Conservation (phyloP, 1,284 basidiomycete species). For the Kalmanozyma brasiliensis region DNA sequence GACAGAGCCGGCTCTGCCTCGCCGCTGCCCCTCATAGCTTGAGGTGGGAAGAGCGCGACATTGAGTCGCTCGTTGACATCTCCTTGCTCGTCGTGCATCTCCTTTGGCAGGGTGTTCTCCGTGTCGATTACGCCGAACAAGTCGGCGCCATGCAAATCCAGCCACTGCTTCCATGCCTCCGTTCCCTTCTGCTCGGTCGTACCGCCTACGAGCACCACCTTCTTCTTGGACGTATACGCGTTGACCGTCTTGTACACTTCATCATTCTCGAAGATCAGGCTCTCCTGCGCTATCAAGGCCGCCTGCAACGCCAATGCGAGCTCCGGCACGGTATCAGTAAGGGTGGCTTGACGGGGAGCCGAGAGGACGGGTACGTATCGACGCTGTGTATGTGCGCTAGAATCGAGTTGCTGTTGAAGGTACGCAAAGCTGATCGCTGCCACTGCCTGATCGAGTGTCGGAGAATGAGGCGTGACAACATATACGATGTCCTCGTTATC, state of each 20-base stretch:
- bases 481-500: slow-evolving; percentile 49
- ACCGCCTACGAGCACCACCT: slow-evolving; percentile 35
- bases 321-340: slow-evolving; percentile 13
- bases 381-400: slow-evolving; percentile 18
- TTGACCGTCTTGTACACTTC: slow-evolving; percentile 30
- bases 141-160: slow-evolving; percentile 37
- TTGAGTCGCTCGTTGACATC: slow-evolving; percentile 33
- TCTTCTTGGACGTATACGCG: slow-evolving; percentile 41
- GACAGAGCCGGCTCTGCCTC: slow-evolving; percentile 34
- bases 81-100: slow-evolving; percentile 26
- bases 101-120: slow-evolving; percentile 25
- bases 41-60: slow-evolving; percentile 30
- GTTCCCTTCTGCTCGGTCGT: slow-evolving; percentile 10
- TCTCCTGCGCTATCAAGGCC: slow-evolving; percentile 25
- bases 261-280: slow-evolving; percentile 43
- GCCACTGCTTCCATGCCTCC: slow-evolving; percentile 36
- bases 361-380: slow-evolving; percentile 43
- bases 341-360: slow-evolving; percentile 2
- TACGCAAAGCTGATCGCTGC: slow-evolving; percentile 35
- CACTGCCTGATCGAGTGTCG: slow-evolving; percentile 33
- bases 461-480: slow-evolving; percentile 22
- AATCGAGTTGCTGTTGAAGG: slow-evolving; percentile 26
- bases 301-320: slow-evolving; percentile 39
- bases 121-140: slow-evolving; percentile 43
- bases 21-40: slow-evolving; percentile 10